Percentiles rank a stretch among this genome's conserved stretches.
These are phyloP conservation scores for Leccinum pachyderme DNA, from an alignment of 1,284 basidiomycete genomes.

Conservation along the genomic window DNA sequence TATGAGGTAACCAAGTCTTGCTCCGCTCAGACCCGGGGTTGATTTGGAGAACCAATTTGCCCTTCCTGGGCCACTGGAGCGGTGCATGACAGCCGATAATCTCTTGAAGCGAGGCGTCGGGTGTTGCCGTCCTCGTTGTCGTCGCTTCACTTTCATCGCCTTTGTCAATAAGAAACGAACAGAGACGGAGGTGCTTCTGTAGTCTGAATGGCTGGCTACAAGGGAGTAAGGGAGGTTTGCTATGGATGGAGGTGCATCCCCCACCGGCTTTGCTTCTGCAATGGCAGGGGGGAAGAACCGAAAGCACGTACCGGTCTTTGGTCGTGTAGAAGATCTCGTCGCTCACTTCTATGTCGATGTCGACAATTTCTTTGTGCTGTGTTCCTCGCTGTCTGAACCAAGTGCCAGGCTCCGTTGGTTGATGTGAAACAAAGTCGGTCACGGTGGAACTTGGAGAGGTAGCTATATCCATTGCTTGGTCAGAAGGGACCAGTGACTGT, in stretches of 20 bases:
- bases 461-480: not conserved
- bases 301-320: conserved; percentile 17
- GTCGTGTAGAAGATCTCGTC: conserved; percentile 23
- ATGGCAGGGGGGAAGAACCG: not conserved
- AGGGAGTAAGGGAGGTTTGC: not conserved
- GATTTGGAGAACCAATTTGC: conserved; percentile 29
- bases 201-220: conserved; percentile 13
- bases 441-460: not conserved
- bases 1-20: conserved; percentile 30
- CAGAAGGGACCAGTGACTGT: not conserved
- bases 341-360: conserved; percentile 23
- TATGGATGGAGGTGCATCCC: not conserved
- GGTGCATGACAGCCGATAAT: conserved; percentile 4
- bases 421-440: conserved; percentile 13
- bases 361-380: conserved; percentile 20
- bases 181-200: conserved; percentile 22
- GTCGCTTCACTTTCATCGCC: not conserved
- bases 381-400: conserved; percentile 28
- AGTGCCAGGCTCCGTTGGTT: conserved; percentile 20
- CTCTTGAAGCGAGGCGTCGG: conserved; percentile 1
- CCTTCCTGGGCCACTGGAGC: conserved; percentile 26
- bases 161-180: conserved; percentile 17
- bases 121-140: not conserved
- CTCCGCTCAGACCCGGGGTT: conserved; percentile 22
- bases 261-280: not conserved